Evolutionary conservation across 192 early-diverging fungal genomes (phyloP).

Genomic region (Backusella tarrabulga): DNA sequence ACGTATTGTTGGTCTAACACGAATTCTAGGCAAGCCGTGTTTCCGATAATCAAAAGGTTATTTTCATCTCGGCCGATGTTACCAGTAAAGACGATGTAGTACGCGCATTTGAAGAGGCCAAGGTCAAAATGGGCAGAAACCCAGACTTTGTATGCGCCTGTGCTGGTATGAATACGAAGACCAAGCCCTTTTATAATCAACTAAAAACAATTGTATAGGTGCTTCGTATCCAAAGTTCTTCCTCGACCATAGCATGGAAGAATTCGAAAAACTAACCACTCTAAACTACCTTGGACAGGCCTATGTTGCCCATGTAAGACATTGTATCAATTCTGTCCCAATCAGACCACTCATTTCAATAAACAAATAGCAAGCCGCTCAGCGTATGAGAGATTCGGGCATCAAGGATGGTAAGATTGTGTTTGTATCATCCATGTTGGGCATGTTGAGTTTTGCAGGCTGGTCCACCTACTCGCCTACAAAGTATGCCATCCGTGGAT

Average conservation of each 20-base stretch:
- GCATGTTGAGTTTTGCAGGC: slow-evolving; percentile 68
- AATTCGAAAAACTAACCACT: slow-evolving; percentile 55
- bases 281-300: slow-evolving; percentile 69
- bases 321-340: not conserved
- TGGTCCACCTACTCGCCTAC: slow-evolving; percentile 65
- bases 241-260: slow-evolving; percentile 55
- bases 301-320: slow-evolving; percentile 62
- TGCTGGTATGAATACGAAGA: slow-evolving; percentile 42
- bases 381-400: slow-evolving; percentile 57
- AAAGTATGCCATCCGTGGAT: slow-evolving; percentile 73
- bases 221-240: slow-evolving; percentile 60
- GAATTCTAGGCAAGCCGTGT: not conserved
- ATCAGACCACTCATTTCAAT: not conserved
- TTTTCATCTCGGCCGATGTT: slow-evolving; percentile 63
- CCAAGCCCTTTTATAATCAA: too few species aligned
- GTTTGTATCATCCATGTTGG: slow-evolving; percentile 65
- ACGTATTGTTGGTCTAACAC: not conserved
- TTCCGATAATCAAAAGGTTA: slow-evolving; percentile 39
- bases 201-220: slow-evolving; percentile 24
- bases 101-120: slow-evolving; percentile 58
- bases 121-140: slow-evolving; percentile 42
- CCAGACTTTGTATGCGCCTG: slow-evolving; percentile 58
- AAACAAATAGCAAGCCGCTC: slow-evolving; percentile 46
- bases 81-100: slow-evolving; percentile 49
- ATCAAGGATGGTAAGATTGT: slow-evolving; percentile 61